phyloP scores from a whole-genome alignment of 2,329 filamentous ascomycete genomes.

The Aspergillus caelatus region DNA sequence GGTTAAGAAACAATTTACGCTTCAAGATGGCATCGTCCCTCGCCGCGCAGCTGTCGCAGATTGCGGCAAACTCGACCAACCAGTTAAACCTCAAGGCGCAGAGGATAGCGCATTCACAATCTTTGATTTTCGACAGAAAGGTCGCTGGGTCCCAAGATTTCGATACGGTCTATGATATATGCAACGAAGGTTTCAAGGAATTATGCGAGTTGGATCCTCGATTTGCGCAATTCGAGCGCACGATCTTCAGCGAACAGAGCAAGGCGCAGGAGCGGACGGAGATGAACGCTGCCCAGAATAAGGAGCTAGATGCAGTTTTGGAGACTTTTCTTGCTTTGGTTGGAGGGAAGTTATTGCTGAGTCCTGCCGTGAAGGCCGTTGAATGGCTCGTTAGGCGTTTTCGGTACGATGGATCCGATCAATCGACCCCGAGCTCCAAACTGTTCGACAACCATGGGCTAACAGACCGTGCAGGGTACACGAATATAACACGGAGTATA shows the following conservation, averaged over 20 bases:
- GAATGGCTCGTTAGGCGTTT: conserved; percentile 96
- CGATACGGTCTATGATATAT: conserved; percentile 84
- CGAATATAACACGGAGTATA: conserved; percentile 78
- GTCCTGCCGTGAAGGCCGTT: conserved; percentile 84
- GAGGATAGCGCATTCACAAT: conserved; percentile 88
- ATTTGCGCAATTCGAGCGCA: conserved; percentile 73
- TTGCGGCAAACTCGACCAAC: conserved; percentile 86
- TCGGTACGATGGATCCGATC: conserved; percentile 57
- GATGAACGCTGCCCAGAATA: conserved; percentile 80
- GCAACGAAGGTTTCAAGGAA: conserved; percentile 86
- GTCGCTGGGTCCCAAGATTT: conserved; percentile 87
- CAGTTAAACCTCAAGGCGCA: conserved; percentile 92
- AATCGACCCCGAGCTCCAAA: neutral
- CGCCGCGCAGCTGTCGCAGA: conserved; percentile 89
- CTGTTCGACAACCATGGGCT: conserved; percentile 11
- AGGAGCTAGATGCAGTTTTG: conserved; percentile 74
- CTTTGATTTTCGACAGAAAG: conserved; percentile 86
- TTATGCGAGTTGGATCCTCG: conserved; percentile 82
- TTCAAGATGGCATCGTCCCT: conserved; percentile 77
- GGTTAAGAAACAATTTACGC: conserved; percentile 17
- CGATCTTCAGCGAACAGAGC: conserved; percentile 92
- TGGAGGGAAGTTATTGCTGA: conserved; percentile 75
- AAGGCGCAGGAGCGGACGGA: conserved; percentile 83
- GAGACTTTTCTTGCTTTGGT: conserved; percentile 82
- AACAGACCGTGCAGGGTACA: conserved; percentile 66